Evolutionary conservation across 2,329 filamentous ascomycete species (phyloP).

Genomic region (Pseudocercospora fijiensis): DNA sequence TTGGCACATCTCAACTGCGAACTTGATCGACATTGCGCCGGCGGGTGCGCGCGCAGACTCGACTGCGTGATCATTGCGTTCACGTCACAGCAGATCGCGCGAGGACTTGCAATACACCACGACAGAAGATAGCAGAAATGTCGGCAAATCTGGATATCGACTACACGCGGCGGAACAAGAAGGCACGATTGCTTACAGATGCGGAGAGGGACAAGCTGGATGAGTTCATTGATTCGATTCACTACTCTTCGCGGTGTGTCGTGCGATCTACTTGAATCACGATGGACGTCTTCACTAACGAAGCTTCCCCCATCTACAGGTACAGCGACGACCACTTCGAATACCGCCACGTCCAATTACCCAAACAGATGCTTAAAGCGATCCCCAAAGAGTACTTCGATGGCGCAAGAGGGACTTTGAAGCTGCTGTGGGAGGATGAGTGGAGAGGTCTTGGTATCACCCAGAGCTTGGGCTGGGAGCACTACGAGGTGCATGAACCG

Average conservation of each 20-base stretch:
- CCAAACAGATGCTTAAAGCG: conserved; percentile 95
- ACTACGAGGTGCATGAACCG: conserved; percentile 98
- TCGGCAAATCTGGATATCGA: conserved; percentile 63
- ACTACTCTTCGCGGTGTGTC: conserved; percentile 87
- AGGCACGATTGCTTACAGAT: conserved; percentile 76
- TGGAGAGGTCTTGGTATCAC: conserved; percentile 97
- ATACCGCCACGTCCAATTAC: conserved; percentile 95
- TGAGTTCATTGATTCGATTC: conserved; percentile 88
- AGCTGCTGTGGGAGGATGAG: conserved; percentile 96
- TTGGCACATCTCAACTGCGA: not conserved
- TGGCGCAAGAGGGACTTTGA: conserved; percentile 82
- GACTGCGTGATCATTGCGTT: not conserved
- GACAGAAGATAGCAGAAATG: conserved; percentile 10
- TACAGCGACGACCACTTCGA: conserved; percentile 93
- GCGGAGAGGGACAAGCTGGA: conserved; percentile 79
- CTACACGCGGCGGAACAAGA: conserved; percentile 79
- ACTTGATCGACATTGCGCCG: conserved; percentile 2
- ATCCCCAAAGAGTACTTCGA: conserved; percentile 97
- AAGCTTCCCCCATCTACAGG: conserved; percentile 56
- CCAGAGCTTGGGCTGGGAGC: conserved; percentile 98
- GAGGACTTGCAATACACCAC: not conserved
- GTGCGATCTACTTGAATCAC: not conserved
- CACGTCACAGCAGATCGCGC: not conserved
- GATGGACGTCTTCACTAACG: not conserved
- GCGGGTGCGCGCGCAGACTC: not conserved